Conservation (phyloP, 352 stramenopile species). For the Globisporangium barbulae region DNA sequence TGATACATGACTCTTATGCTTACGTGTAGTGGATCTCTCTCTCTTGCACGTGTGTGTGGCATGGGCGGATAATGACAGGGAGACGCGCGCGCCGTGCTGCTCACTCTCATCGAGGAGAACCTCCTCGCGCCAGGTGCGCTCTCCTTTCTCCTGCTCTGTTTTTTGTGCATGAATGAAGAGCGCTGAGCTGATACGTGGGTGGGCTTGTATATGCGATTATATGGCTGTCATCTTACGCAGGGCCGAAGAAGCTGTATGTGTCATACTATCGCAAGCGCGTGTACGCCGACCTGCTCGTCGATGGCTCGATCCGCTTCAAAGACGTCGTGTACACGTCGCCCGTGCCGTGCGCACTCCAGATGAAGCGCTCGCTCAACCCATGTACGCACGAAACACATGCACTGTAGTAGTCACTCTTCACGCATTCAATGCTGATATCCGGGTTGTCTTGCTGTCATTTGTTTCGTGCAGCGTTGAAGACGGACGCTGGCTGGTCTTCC, state of each 20-base stretch:
- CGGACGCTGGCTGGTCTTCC: conserved; percentile 74
- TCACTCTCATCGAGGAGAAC: conserved; percentile 68
- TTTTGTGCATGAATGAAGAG: not conserved
- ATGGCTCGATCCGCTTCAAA: conserved; percentile 78
- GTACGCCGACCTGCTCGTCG: conserved; percentile 68
- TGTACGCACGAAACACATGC: conserved; percentile 28
- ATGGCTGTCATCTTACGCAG: conserved; percentile 17
- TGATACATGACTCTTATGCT: not conserved
- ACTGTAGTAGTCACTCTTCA: not conserved
- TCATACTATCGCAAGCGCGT: conserved; percentile 81
- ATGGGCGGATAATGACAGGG: conserved; percentile 23
- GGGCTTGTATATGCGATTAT: not conserved
- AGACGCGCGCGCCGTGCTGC: conserved; percentile 60
- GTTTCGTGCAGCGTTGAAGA: conserved; percentile 46
- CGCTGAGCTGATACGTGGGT: not conserved
- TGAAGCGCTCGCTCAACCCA: conserved; percentile 81
- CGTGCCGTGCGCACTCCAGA: conserved; percentile 66
- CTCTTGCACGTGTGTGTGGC: not conserved
- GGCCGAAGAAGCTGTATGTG: conserved; percentile 72
- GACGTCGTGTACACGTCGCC: conserved; percentile 73
- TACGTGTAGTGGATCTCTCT: not conserved
- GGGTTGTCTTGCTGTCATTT: not conserved
- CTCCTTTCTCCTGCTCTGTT: not conserved
- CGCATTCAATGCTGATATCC: not conserved
- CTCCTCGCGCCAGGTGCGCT: conserved; percentile 47